Evolutionary conservation across 305 asterid genomes (phyloP).

Genomic region (Fraxinus greggii): DNA sequence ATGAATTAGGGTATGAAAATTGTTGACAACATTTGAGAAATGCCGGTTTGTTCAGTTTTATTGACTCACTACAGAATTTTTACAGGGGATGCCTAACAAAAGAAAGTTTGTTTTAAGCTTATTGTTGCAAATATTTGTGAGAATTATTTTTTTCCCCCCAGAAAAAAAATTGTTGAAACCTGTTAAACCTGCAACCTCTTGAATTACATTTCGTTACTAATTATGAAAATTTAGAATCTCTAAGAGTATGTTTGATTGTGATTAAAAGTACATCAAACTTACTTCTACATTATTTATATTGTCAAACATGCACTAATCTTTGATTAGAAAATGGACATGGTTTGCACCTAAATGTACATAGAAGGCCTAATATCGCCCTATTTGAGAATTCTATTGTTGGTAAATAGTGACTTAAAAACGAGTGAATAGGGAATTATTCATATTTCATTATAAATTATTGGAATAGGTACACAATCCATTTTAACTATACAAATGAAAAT

Average conservation of each 20-base stretch:
- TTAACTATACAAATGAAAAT: too few relatives aligned
- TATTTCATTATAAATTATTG: too few relatives aligned
- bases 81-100: neutral
- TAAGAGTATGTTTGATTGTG: neutral
- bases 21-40: conserved; percentile 21
- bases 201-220: neutral
- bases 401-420: too few relatives aligned
- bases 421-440: too few relatives aligned
- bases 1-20: conserved; percentile 22
- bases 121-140: neutral
- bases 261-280: neutral
- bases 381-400: too few relatives aligned
- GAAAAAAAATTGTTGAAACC: neutral
- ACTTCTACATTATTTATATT: neutral
- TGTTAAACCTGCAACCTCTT: neutral
- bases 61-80: neutral
- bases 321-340: neutral
- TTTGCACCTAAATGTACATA: neutral
- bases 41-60: neutral
- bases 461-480: too few relatives aligned
- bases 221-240: neutral
- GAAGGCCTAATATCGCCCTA: too few relatives aligned
- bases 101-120: neutral
- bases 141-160: neutral
- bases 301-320: neutral